phyloP scores from a whole-genome alignment of 352 stramenopile species.

The Globisporangium nagaii region DNA sequence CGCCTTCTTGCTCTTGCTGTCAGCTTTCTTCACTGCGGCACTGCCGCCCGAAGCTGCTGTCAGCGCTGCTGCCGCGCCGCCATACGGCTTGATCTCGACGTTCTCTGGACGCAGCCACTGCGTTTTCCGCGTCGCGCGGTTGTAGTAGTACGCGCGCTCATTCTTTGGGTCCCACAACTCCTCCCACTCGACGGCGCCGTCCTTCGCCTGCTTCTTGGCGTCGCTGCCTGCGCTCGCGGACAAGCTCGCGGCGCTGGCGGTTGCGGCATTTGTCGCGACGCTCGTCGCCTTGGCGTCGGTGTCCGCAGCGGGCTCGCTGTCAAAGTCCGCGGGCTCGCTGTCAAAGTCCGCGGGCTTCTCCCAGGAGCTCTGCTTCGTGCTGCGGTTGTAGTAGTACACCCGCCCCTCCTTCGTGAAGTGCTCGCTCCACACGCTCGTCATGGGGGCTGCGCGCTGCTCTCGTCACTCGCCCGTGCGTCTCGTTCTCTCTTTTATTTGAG shows the following conservation, averaged over 20 bases:
- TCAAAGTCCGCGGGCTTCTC: slow-evolving; percentile 79
- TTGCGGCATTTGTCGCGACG: background rate
- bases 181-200: slow-evolving; percentile 60
- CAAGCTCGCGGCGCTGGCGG: background rate
- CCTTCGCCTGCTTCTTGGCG: slow-evolving; percentile 17
- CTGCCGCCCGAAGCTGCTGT: slow-evolving; percentile 12
- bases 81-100: slow-evolving; percentile 73
- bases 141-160: slow-evolving; percentile 83
- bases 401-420: slow-evolving; percentile 83
- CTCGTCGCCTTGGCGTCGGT: background rate
- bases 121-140: slow-evolving; percentile 71
- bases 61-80: slow-evolving; percentile 13
- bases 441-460: background rate
- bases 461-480: background rate
- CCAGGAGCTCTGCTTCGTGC: slow-evolving; percentile 85
- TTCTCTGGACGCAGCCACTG: slow-evolving; percentile 75
- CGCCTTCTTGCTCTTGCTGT: slow-evolving; percentile 17
- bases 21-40: slow-evolving; percentile 9
- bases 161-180: slow-evolving; percentile 87
- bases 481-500: background rate
- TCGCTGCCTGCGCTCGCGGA: background rate
- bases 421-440: slow-evolving; percentile 69
- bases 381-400: slow-evolving; percentile 87
- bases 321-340: slow-evolving; percentile 53
- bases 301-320: slow-evolving; percentile 40